Conservation (phyloP, 2,329 filamentous ascomycete genomes). For the Aspergillus udagawae region DNA sequence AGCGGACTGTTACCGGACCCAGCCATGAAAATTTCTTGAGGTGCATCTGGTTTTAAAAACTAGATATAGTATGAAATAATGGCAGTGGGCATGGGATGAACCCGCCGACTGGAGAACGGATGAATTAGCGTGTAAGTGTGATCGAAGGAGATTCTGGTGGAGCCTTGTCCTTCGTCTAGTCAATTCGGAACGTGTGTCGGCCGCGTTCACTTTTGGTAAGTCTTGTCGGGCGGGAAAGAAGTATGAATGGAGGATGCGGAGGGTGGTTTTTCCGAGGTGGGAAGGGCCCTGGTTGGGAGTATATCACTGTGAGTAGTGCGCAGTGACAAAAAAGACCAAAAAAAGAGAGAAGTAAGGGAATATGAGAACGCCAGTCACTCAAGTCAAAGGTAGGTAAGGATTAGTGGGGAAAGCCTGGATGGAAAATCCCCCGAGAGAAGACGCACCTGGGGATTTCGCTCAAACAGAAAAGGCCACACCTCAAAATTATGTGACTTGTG, state of each 20-base stretch:
- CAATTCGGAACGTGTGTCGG: conserved; percentile 19
- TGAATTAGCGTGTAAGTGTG: conserved; percentile 14
- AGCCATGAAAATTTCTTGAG: conserved; percentile 45
- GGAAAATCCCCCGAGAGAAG: not conserved
- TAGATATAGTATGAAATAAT: conserved; percentile 5
- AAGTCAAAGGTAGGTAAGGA: not conserved
- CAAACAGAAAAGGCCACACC: not conserved
- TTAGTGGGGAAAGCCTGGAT: not conserved
- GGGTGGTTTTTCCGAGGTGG: conserved; percentile 30
- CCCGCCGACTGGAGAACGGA: conserved; percentile 10
- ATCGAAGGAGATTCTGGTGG: conserved; percentile 19
- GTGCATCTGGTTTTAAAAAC: conserved; percentile 37
- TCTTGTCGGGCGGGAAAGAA: conserved; percentile 20
- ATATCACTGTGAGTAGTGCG: conserved; percentile 10
- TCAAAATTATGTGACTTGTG: not conserved
- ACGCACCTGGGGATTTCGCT: conserved; percentile 1
- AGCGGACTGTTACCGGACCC: conserved; percentile 47
- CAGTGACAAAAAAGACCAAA: conserved; percentile 14
- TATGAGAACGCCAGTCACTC: not conserved
- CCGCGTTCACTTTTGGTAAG: conserved; percentile 25
- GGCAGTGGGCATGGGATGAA: conserved; percentile 10
- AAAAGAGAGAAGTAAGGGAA: conserved; percentile 6
- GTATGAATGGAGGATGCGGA: conserved; percentile 24
- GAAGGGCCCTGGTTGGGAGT: not conserved
- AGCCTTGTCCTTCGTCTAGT: conserved; percentile 14